Evolutionary conservation across 148 eudicot genomes (phyloP).

Genomic region (Cornus suecica): DNA sequence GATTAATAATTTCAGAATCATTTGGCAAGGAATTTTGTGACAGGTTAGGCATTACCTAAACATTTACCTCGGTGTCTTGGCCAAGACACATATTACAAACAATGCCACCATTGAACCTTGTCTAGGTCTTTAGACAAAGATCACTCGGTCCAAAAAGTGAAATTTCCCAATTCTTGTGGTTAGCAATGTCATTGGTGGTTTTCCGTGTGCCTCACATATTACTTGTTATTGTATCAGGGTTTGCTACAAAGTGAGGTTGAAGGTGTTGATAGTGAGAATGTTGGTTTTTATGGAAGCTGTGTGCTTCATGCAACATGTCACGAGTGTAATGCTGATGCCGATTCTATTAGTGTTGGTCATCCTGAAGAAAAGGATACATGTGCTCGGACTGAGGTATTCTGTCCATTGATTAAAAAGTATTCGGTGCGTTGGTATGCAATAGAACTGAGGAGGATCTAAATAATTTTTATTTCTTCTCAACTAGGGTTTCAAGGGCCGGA

Average conservation of each 20-base stretch:
- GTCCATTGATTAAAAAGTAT: constrained; percentile 1
- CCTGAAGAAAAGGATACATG: constrained; percentile 42
- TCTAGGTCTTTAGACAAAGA: background rate
- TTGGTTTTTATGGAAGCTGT: constrained; percentile 57
- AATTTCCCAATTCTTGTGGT: too few species aligned
- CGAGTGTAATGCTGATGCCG: constrained; percentile 17
- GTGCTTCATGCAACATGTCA: constrained; percentile 39
- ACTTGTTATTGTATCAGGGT: constrained; percentile 33
- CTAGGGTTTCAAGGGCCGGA: constrained; percentile 59
- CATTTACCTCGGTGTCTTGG: background rate
- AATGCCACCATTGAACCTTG: background rate
- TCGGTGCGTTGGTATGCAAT: background rate
- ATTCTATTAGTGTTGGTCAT: constrained; percentile 19
- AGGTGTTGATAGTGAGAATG: constrained; percentile 37
- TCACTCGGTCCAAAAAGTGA: background rate
- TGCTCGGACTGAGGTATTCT: constrained; percentile 59
- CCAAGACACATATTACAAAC: background rate
- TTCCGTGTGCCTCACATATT: background rate
- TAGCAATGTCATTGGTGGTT: background rate
- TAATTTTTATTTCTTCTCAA: constrained; percentile 4
- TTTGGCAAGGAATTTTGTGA: background rate
- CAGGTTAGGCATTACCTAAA: background rate
- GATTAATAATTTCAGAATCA: background rate
- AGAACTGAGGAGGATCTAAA: constrained; percentile 6
- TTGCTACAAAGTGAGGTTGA: constrained; percentile 57